phyloP scores from a whole-genome alignment of 1,284 basidiomycete species.

The Jaminaea rosea region DNA sequence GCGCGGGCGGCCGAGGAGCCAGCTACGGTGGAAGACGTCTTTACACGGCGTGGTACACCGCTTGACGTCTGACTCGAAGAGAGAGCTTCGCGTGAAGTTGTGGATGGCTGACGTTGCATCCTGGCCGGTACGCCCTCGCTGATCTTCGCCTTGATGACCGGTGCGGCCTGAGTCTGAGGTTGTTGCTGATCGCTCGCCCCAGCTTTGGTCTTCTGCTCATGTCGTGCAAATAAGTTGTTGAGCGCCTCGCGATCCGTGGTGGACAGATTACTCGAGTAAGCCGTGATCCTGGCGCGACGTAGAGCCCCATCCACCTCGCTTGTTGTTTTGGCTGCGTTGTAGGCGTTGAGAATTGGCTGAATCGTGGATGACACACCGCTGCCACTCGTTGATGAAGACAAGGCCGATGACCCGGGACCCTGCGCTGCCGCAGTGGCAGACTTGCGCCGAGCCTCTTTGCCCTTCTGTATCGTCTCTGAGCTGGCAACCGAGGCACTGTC shows the following conservation, averaged over 20 bases:
- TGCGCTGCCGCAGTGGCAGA: background rate
- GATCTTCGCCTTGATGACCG: background rate
- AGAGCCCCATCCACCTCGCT: slow-evolving; percentile 34
- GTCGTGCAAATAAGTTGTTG: slow-evolving; percentile 19
- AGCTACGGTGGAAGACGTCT: slow-evolving; percentile 9
- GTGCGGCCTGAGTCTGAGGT: too few species aligned
- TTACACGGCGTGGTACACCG: background rate
- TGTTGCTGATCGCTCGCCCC: too few species aligned
- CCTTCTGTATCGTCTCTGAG: slow-evolving; percentile 11
- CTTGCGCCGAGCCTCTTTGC: background rate
- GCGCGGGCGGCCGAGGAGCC: slow-evolving; percentile 1
- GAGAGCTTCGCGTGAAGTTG: background rate
- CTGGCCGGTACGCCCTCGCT: background rate
- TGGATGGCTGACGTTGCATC: background rate
- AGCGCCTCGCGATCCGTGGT: slow-evolving; percentile 32
- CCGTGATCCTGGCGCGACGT: slow-evolving; percentile 28
- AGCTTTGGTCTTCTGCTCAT: slow-evolving; percentile 16
- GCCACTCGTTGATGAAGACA: slow-evolving; percentile 5
- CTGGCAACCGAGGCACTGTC: slow-evolving; percentile 15
- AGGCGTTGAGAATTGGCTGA: slow-evolving; percentile 33
- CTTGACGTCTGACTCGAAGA: background rate
- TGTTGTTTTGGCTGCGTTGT: slow-evolving; percentile 37
- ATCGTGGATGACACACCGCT: slow-evolving; percentile 16
- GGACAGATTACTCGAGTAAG: slow-evolving; percentile 26
- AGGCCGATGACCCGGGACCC: slow-evolving; percentile 8